Conservation (phyloP, 2,329 filamentous ascomycete species). For the Cladosporium sp. region DNA sequence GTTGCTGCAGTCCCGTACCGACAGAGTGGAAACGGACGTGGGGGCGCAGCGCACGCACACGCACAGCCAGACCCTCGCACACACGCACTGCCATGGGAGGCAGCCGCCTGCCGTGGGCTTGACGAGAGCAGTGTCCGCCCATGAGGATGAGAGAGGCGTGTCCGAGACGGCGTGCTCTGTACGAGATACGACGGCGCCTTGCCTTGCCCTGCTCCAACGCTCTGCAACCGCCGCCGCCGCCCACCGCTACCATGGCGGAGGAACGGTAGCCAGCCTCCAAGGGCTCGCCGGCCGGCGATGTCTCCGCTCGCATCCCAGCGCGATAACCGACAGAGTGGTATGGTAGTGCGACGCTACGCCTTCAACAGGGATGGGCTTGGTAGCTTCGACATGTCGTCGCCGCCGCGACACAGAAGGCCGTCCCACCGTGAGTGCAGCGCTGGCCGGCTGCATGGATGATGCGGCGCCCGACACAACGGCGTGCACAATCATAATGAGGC, state of each 20-base stretch:
- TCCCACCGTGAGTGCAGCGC: not conserved
- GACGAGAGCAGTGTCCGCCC: not conserved
- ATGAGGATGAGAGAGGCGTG: not conserved
- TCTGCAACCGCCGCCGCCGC: not conserved
- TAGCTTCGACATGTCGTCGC: not conserved
- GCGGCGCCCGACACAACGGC: not conserved
- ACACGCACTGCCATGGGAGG: conserved; percentile 16
- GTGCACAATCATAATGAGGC: not conserved
- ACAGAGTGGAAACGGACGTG: not conserved
- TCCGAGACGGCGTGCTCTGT: not conserved
- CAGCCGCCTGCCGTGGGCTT: not conserved
- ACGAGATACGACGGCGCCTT: not conserved
- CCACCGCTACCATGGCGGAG: not conserved
- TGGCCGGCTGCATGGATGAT: not conserved
- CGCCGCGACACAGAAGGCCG: not conserved
- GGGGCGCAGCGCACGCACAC: not conserved
- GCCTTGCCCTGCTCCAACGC: not conserved
- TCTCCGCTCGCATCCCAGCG: not conserved
- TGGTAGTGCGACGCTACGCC: not conserved
- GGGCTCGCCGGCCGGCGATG: not conserved
- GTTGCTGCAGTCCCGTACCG: not conserved
- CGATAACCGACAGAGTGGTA: not conserved
- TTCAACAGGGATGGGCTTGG: conserved; percentile 3
- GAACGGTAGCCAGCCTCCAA: not conserved
- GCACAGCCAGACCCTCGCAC: not conserved